Percentiles rank a stretch among this genome's conserved stretches.
Conservation (phyloP, 1,284 basidiomycete genomes). For the Cryptococcus sp. region DNA sequence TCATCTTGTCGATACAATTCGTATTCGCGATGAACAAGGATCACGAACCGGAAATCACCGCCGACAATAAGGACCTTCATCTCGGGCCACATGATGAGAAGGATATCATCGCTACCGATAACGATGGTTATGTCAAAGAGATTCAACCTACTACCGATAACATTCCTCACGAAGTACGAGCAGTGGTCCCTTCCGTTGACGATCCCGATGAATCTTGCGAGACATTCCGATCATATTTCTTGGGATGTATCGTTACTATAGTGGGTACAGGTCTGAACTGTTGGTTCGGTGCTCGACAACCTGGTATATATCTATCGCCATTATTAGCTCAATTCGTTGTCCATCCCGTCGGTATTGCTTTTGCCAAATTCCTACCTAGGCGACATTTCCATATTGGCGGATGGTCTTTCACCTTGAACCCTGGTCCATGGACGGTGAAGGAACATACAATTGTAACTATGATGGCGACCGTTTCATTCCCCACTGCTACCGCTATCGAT, state of each 20-base stretch:
- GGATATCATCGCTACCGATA: neutral
- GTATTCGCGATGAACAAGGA: neutral
- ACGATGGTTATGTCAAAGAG: neutral
- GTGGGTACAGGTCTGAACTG: constrained; percentile 10
- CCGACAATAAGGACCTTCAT: neutral
- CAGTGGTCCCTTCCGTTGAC: constrained; percentile 11
- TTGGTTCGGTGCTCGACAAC: constrained; percentile 14
- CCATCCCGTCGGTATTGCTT: constrained; percentile 83
- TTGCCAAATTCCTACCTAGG: constrained; percentile 77
- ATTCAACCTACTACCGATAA: constrained; percentile 1
- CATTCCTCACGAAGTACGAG: constrained; percentile 9
- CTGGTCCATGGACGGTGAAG: constrained; percentile 85
- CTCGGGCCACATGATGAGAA: too few relatives aligned
- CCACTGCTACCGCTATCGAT: constrained; percentile 64
- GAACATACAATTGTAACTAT: constrained; percentile 90
- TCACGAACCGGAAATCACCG: neutral
- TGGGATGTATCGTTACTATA: constrained; percentile 9
- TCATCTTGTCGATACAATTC: too few relatives aligned
- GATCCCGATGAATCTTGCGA: constrained; percentile 7
- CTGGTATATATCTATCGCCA: constrained; percentile 11
- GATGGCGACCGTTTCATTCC: constrained; percentile 82
- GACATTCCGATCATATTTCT: constrained; percentile 9
- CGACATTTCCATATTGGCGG: constrained; percentile 61
- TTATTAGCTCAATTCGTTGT: constrained; percentile 55
- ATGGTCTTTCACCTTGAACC: constrained; percentile 76